Conservation (phyloP, 129 eudicot species). For the Artemisia annua region DNA sequence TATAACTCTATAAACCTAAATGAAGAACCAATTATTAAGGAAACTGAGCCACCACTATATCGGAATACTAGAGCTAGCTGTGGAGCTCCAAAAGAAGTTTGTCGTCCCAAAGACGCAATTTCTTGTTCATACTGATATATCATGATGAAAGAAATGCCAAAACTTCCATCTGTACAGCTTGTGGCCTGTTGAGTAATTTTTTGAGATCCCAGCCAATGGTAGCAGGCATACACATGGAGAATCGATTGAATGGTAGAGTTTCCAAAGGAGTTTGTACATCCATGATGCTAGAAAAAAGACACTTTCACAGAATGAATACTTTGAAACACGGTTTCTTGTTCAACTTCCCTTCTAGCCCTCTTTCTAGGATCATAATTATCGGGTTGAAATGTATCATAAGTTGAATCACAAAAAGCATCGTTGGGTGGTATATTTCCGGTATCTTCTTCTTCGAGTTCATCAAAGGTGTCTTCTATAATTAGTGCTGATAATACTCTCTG, state of each 20-base stretch:
- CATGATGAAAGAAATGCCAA: slow-evolving; percentile 49
- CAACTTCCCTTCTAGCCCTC: slow-evolving; percentile 43
- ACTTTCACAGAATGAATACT: slow-evolving; percentile 40
- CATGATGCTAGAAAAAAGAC: slow-evolving; percentile 55
- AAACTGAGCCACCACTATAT: slow-evolving; percentile 63
- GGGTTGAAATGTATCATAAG: slow-evolving; percentile 33
- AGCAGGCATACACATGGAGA: slow-evolving; percentile 45
- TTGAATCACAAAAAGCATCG: slow-evolving; percentile 36
- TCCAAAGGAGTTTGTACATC: slow-evolving; percentile 37
- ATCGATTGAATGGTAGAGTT: slow-evolving; percentile 40
- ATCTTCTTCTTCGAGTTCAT: slow-evolving; percentile 57
- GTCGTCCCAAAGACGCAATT: slow-evolving; percentile 60
- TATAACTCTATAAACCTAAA: neutral
- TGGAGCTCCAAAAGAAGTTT: slow-evolving; percentile 72
- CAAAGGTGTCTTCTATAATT: slow-evolving; percentile 67
- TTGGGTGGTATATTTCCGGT: slow-evolving; percentile 28
- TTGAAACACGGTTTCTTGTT: slow-evolving; percentile 40
- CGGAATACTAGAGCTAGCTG: slow-evolving; percentile 70
- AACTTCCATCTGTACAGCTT: slow-evolving; percentile 37
- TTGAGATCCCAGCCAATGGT: slow-evolving; percentile 49
- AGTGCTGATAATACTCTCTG: slow-evolving; percentile 93
- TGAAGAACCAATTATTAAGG: slow-evolving; percentile 7
- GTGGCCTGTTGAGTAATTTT: slow-evolving; percentile 37
- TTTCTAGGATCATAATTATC: slow-evolving; percentile 44
- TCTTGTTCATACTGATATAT: slow-evolving; percentile 59